Conservation (phyloP, 169 alveolate genomes). For the Plasmodium vinckei region DNA sequence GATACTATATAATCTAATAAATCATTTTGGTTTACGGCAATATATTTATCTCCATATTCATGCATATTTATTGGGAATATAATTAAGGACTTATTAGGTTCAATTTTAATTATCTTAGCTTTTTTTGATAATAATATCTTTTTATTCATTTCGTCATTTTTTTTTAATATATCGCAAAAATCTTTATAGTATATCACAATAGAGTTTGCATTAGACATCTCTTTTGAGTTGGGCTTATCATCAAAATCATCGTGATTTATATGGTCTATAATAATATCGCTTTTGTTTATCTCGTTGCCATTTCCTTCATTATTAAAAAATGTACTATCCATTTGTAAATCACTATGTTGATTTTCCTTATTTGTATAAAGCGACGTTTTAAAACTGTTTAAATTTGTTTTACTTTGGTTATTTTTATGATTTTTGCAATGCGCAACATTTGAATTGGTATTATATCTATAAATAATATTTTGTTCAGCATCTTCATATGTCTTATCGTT, state of each 20-base stretch:
- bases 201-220: constrained; percentile 6
- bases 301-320: constrained; percentile 6
- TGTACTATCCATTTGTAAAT: not conserved
- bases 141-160: constrained; percentile 40
- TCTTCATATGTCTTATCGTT: constrained; percentile 9
- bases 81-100: constrained; percentile 61
- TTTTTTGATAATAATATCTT: constrained; percentile 60
- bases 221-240: too few relatives aligned
- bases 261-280: not conserved
- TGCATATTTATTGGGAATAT: constrained; percentile 67
- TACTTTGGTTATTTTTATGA: constrained; percentile 4
- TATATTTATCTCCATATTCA: constrained; percentile 74
- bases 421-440: constrained; percentile 5
- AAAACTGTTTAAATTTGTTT: constrained; percentile 10
- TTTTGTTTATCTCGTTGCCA: not conserved
- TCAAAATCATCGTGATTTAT: not conserved
- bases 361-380: constrained; percentile 7
- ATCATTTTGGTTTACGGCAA: constrained; percentile 69
- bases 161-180: constrained; percentile 35
- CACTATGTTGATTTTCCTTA: constrained; percentile 1
- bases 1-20: constrained; percentile 66
- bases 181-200: constrained; percentile 24
- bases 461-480: constrained; percentile 31
- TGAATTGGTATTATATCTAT: constrained; percentile 16
- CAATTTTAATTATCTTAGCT: constrained; percentile 66